Percentiles rank a stretch among this genome's conserved stretches.
These are phyloP conservation scores for Mycena galopus DNA, from an alignment of 768 basidiomycete species.

Conservation along the genomic window DNA sequence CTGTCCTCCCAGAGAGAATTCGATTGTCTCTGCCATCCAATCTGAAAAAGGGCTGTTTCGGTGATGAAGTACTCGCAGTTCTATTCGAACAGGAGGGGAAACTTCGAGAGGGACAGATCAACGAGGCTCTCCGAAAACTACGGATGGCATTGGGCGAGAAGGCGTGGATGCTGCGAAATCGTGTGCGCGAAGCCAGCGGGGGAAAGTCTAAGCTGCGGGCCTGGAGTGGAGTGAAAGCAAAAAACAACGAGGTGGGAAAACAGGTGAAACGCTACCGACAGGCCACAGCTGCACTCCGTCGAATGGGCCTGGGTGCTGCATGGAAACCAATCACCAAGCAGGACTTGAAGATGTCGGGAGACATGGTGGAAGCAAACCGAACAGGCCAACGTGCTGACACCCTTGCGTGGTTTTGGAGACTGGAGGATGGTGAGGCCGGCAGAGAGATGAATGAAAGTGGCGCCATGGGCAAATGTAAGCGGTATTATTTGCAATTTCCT, in stretches of 20 bases:
- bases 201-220: constrained; percentile 5
- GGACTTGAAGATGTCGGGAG: background rate
- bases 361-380: constrained; percentile 5
- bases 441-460: constrained; percentile 28
- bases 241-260: background rate
- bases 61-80: background rate
- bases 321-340: constrained; percentile 10
- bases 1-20: background rate
- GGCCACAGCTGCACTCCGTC: background rate
- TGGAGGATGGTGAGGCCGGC: background rate
- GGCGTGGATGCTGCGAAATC: constrained; percentile 5
- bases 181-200: constrained; percentile 5
- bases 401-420: background rate
- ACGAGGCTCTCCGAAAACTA: background rate
- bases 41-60: background rate
- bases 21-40: constrained; percentile 3
- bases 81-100: background rate
- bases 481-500: background rate
- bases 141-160: background rate
- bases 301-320: background rate
- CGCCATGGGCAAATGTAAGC: too few relatives aligned
- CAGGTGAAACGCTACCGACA: background rate
- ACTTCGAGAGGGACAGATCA: background rate
- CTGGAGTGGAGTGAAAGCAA: constrained; percentile 3
- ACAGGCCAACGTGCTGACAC: background rate